These are phyloP conservation scores for Gossypium herbaceum DNA, from an alignment of 345 rosid species.

Conservation along the genomic window DNA sequence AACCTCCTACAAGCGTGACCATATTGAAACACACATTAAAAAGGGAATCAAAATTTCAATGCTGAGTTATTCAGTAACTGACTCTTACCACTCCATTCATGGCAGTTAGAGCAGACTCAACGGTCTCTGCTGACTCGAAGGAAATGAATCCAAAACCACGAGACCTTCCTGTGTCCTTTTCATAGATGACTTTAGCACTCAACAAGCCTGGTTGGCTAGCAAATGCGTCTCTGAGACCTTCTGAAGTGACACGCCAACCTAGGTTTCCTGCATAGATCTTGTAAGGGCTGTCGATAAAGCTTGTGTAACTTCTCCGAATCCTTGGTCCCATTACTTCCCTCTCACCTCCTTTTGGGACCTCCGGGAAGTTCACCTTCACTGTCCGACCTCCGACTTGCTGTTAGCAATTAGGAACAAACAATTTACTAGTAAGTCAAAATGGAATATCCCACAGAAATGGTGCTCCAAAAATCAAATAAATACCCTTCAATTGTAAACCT, in stretches of 20 bases:
- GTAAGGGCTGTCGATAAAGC: slow-evolving; percentile 72
- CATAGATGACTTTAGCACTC: slow-evolving; percentile 80
- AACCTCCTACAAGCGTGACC: slow-evolving; percentile 54
- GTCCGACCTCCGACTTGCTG: slow-evolving; percentile 90
- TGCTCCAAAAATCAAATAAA: not conserved
- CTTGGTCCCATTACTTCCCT: slow-evolving; percentile 63
- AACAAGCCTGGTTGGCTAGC: slow-evolving; percentile 61
- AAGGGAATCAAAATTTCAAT: not conserved
- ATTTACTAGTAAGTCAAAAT: not conserved
- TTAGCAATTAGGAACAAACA: not conserved
- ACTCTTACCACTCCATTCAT: slow-evolving; percentile 79
- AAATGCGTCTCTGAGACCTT: slow-evolving; percentile 67
- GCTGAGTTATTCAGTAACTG: not conserved
- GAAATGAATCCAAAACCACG: slow-evolving; percentile 83
- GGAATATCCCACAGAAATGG: not conserved
- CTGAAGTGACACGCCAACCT: slow-evolving; percentile 75
- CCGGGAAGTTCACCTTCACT: slow-evolving; percentile 85
- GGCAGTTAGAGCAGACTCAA: slow-evolving; percentile 50
- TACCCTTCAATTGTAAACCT: not conserved
- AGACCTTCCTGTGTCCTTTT: slow-evolving; percentile 70
- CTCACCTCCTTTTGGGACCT: slow-evolving; percentile 94
- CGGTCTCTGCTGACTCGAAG: slow-evolving; percentile 61
- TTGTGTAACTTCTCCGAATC: slow-evolving; percentile 44
- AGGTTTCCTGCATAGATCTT: slow-evolving; percentile 93
- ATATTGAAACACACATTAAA: not conserved